Evolutionary conservation across 495 filamentous ascomycete genomes (phyloP).

Genomic region (Tuber borchii): DNA sequence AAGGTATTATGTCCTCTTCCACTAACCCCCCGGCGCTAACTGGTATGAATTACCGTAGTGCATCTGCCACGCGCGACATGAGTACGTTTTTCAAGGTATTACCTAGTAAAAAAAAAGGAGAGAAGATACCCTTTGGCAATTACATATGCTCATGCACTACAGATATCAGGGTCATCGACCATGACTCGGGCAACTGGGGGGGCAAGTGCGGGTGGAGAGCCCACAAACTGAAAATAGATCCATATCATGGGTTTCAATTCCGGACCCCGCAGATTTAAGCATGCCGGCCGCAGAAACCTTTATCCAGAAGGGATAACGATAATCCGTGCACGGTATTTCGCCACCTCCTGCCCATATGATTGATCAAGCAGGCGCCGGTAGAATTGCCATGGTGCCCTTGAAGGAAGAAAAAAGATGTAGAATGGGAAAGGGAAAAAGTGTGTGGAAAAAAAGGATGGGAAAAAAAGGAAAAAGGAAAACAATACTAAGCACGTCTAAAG

Average conservation of each 20-base stretch:
- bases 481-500: background rate
- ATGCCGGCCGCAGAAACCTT: constrained; percentile 1
- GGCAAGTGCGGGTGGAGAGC: background rate
- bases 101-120: background rate
- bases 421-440: background rate
- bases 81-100: background rate
- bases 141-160: background rate
- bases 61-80: background rate
- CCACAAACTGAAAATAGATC: background rate
- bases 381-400: background rate
- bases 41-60: constrained; percentile 1
- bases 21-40: background rate
- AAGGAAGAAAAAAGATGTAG: background rate
- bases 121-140: background rate
- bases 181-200: background rate
- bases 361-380: background rate
- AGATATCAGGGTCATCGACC: background rate
- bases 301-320: background rate
- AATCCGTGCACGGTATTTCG: background rate
- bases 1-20: background rate
- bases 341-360: background rate
- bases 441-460: background rate
- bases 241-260: background rate
- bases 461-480: background rate
- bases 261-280: background rate